These are phyloP conservation scores for Protomyces inundatus DNA, from an alignment of 1,139 yeast species.

Conservation along the genomic window DNA sequence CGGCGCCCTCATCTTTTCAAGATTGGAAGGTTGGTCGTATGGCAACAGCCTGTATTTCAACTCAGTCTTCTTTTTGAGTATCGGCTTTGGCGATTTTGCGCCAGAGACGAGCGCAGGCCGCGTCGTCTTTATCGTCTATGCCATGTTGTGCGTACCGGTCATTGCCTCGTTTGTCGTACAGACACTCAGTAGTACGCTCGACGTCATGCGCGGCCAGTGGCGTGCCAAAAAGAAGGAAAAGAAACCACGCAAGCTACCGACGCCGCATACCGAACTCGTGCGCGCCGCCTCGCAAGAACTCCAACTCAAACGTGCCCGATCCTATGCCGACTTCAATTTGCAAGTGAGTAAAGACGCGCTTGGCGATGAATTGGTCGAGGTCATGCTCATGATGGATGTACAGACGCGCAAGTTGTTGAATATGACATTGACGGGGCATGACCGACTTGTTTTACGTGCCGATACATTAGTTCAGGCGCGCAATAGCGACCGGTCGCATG, in stretches of 20 bases:
- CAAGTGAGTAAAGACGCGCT: background rate
- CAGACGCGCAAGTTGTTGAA: background rate
- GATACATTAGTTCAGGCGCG: conserved; percentile 15
- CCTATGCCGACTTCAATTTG: background rate
- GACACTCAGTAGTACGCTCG: conserved; percentile 12
- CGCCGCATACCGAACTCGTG: conserved; percentile 4
- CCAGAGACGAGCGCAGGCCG: conserved; percentile 63
- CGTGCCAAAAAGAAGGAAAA: background rate
- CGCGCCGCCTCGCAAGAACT: conserved; percentile 7
- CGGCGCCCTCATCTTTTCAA: conserved; percentile 61
- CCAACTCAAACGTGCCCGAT: background rate
- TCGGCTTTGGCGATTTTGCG: conserved; percentile 76
- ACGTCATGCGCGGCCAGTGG: background rate
- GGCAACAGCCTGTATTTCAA: conserved; percentile 68
- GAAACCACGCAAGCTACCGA: background rate
- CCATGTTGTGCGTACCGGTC: conserved; percentile 72
- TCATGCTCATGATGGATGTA: conserved; percentile 17
- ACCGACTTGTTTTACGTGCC: conserved; percentile 10
- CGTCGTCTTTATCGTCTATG: conserved; percentile 72
- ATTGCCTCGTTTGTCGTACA: conserved; percentile 49
- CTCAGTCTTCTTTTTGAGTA: conserved; percentile 66
- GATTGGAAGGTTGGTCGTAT: conserved; percentile 62
- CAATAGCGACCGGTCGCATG: conserved; percentile 1
- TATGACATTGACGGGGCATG: background rate
- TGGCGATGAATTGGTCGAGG: background rate